Percentiles rank a stretch among this genome's conserved stretches.
Conservation (phyloP, 2,329 filamentous ascomycete species). For the Penicillium psychrosexuale region DNA sequence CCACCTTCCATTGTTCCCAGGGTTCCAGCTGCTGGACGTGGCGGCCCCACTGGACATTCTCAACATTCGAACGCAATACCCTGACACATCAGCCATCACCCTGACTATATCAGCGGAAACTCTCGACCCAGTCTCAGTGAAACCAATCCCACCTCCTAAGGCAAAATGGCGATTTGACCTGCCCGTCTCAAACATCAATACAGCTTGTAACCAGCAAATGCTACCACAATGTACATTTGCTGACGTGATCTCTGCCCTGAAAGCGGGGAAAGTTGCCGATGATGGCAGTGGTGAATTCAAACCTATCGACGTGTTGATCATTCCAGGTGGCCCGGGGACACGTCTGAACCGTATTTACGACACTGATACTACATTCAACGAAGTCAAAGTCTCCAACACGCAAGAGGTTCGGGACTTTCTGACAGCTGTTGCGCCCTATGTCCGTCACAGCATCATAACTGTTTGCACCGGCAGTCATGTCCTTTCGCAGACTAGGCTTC, state of each 20-base stretch:
- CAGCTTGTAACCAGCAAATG: slow-evolving; percentile 6
- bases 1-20: slow-evolving; percentile 9
- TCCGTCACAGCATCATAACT: slow-evolving; percentile 8
- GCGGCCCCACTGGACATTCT: slow-evolving; percentile 9
- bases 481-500: slow-evolving; percentile 4
- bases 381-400: slow-evolving; percentile 2
- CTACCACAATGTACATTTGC: slow-evolving; percentile 7
- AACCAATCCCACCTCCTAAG: slow-evolving; percentile 2
- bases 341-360: slow-evolving; percentile 1
- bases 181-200: not conserved
- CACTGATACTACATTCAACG: not conserved
- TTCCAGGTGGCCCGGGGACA: slow-evolving; percentile 3
- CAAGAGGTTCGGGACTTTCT: slow-evolving; percentile 5
- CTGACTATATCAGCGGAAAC: slow-evolving; percentile 8
- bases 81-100: slow-evolving; percentile 4
- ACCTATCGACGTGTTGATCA: slow-evolving; percentile 7
- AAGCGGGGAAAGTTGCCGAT: not conserved
- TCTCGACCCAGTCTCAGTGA: slow-evolving; percentile 7
- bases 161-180: slow-evolving; percentile 5
- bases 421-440: slow-evolving; percentile 1
- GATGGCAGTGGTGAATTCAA: not conserved
- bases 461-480: slow-evolving; percentile 6
- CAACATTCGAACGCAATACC: slow-evolving; percentile 3
- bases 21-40: slow-evolving; percentile 7
- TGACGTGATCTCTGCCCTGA: slow-evolving; percentile 3